Evolutionary conservation across 306 rosid genomes (phyloP).

Genomic region (Glycine soja): DNA sequence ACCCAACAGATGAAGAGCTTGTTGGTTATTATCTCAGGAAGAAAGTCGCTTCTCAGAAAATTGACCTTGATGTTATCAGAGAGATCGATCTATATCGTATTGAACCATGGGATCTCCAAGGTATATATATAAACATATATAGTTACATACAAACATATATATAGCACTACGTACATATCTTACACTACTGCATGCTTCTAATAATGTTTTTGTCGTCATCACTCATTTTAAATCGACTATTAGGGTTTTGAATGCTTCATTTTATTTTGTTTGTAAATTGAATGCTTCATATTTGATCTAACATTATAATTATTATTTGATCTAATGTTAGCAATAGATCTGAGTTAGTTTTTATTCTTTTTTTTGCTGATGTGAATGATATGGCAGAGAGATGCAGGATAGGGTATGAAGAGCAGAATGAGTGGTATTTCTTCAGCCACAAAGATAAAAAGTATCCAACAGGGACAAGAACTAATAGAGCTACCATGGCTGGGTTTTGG

Average conservation of each 20-base stretch:
- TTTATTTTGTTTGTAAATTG: too few species aligned
- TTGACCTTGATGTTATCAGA: conserved; percentile 95
- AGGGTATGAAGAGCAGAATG: conserved; percentile 93
- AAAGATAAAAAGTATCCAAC: conserved; percentile 97
- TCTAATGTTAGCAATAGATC: neutral
- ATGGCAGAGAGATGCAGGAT: conserved; percentile 84
- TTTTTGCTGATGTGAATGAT: neutral
- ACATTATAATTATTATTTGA: neutral
- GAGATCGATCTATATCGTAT: conserved; percentile 94
- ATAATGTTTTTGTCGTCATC: neutral
- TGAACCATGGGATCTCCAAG: conserved; percentile 99
- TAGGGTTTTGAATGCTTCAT: conserved; percentile 12
- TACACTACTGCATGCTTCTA: neutral
- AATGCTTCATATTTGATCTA: neutral
- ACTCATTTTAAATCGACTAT: neutral
- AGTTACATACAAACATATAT: neutral
- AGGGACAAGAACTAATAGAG: conserved; percentile 94
- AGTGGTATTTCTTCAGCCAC: conserved; percentile 97
- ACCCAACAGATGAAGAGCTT: conserved; percentile 95
- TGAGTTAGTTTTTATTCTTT: neutral
- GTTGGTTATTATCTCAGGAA: conserved; percentile 93
- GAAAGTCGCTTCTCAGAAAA: conserved; percentile 88
- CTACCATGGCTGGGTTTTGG: conserved; percentile 95
- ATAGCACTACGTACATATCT: neutral
- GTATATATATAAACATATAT: conserved; percentile 42